Conservation (phyloP, 352 stramenopile species). For the Phytophthora pluvialis region DNA sequence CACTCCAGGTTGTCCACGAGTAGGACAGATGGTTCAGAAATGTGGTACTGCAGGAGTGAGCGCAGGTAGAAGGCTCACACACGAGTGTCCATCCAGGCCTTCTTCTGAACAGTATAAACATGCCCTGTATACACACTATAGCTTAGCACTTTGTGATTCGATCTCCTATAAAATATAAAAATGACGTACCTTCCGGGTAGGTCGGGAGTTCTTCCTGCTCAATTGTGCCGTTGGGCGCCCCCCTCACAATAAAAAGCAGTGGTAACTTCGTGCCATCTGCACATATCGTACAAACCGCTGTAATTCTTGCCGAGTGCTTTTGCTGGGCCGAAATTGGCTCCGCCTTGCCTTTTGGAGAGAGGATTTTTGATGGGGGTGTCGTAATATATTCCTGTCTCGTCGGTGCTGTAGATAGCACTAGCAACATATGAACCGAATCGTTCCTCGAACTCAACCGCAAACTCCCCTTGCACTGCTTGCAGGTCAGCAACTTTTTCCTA, state of each 20-base stretch:
- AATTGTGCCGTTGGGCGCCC: conserved; percentile 8
- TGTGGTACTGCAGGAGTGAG: conserved; percentile 11
- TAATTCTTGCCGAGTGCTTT: conserved; percentile 21
- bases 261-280: conserved; percentile 4
- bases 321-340: conserved; percentile 14
- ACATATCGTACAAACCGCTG: conserved; percentile 17
- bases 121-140: conserved; percentile 12
- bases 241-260: conserved; percentile 21
- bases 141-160: not conserved
- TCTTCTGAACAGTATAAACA: conserved; percentile 22
- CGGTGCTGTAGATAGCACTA: conserved; percentile 8
- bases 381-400: conserved; percentile 19
- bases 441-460: conserved; percentile 12
- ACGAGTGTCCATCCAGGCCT: conserved; percentile 20
- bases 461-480: conserved; percentile 2
- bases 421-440: conserved; percentile 4
- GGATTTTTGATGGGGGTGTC: not conserved
- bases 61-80: conserved; percentile 21
- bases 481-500: conserved; percentile 15
- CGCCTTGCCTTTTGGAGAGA: conserved; percentile 11
- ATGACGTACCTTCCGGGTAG: conserved; percentile 10
- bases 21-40: conserved; percentile 11
- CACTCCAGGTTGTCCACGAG: conserved; percentile 22
- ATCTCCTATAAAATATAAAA: not conserved
- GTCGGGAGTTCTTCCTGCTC: conserved; percentile 12